phyloP scores from a whole-genome alignment of 805 yeast species.

The Ogataea kodamae region DNA sequence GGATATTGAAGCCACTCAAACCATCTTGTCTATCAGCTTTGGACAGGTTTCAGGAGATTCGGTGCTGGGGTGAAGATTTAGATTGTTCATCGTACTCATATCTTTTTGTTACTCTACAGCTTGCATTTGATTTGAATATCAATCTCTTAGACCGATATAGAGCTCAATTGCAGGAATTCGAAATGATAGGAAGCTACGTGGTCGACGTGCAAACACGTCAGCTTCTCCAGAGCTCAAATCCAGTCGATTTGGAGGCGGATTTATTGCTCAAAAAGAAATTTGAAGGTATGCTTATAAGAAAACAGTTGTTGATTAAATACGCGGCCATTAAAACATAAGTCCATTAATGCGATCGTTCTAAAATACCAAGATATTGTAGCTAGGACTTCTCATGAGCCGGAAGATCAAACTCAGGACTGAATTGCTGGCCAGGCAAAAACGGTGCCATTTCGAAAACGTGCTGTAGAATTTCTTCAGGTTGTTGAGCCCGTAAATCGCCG shows the following conservation, averaged over 20 bases:
- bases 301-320: conserved; percentile 9
- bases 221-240: not conserved
- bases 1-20: not conserved
- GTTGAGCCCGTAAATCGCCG: conserved; percentile 49
- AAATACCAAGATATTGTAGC: conserved; percentile 1
- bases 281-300: conserved; percentile 10
- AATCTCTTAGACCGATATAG: conserved; percentile 2
- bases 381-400: conserved; percentile 60
- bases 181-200: conserved; percentile 1
- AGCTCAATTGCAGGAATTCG: conserved; percentile 8
- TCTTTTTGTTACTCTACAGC: conserved; percentile 1
- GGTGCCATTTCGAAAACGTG: conserved; percentile 69
- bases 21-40: not conserved
- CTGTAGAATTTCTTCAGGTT: conserved; percentile 46
- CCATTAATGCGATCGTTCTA: conserved; percentile 8
- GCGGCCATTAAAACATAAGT: conserved; percentile 3
- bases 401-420: conserved; percentile 58
- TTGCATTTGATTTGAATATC: conserved; percentile 3
- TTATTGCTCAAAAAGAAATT: conserved; percentile 16
- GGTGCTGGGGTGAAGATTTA: conserved; percentile 12
- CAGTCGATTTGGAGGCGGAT: conserved; percentile 12
- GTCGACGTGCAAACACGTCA: conserved; percentile 3
- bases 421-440: conserved; percentile 75
- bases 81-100: conserved; percentile 11
- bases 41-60: conserved; percentile 6